Base-by-base conservation (phyloP, 2,329 filamentous ascomycete genomes). In the Ophiostoma sp. region DNA sequence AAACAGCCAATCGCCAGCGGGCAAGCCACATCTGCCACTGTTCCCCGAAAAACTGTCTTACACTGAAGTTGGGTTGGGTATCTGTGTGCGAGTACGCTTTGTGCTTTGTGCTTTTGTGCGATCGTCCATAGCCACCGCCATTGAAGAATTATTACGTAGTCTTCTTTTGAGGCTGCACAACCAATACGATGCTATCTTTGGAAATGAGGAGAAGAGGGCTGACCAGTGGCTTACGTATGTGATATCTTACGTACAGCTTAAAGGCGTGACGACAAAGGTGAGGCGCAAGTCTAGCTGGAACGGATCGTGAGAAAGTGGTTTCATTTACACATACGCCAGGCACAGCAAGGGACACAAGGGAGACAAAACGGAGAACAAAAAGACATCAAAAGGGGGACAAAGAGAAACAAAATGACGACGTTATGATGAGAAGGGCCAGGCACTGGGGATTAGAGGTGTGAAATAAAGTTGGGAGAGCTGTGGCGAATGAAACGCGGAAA, bases 1-100 rank as follows among this genome's bases (percentile, higher is more conserved):
- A 33, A 33, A 55, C 59, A 66, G 70, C 70, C 70, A 72, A 72
- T 72, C 28, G 42, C 5, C 57, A 55, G 55, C 45, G 25, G 39
- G n/a, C 2, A 48, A 48, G 22, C 42, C 63, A 19, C 22, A 2
- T 6, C 55, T n/a, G n/a, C n/a, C 22, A 22, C 22, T 52, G 19
- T n/a, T 55, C 9, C 11, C 11, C 25, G 8, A 15, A 9, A 31
- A 36, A 19, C 17, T 19, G 39, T 19, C 22, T 48, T 48, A 45
- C 63, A 25, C n/a, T 28, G 11, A 1, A 28, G 61, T 28, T 19
- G 19, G 28, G n/a, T 15, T 19, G 36, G 45, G 33, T 42, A 15
- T 12, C 7, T 42, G 39, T 42, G 39, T 42, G 2, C 39, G 39
- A 42, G 39, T 42, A 42, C 33, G 33, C 33, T 8, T 3, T 8